phyloP scores from a whole-genome alignment of 192 early-diverging fungal species.

The Coemansia sp. region DNA sequence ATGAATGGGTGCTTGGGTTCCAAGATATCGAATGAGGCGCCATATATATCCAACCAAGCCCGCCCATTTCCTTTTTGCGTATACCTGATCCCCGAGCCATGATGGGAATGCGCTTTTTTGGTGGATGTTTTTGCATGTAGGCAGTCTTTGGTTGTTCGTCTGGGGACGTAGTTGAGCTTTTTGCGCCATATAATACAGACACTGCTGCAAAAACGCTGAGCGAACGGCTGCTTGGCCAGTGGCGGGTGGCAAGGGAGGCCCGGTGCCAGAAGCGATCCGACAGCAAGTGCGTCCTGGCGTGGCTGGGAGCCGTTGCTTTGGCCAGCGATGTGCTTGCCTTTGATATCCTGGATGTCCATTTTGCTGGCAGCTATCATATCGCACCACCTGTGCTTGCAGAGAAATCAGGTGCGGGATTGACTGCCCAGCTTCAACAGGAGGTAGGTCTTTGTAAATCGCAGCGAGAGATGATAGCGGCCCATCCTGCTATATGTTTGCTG shows the following conservation, averaged over 20 bases:
- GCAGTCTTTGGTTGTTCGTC: conserved; percentile 8
- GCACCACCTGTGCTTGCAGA: background rate
- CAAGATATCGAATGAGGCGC: too few species aligned
- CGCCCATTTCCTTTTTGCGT: too few species aligned
- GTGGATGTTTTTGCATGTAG: background rate
- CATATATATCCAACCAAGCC: too few species aligned
- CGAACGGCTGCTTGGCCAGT: background rate
- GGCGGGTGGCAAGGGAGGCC: conserved; percentile 8
- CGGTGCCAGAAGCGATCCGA: background rate
- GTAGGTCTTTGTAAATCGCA: conserved; percentile 9
- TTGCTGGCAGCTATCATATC: conserved; percentile 8
- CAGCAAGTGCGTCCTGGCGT: conserved; percentile 8
- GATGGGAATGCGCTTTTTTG: background rate
- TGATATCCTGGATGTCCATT: conserved; percentile 16
- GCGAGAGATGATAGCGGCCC: too few species aligned
- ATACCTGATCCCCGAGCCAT: too few species aligned
- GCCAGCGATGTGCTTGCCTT: conserved; percentile 16
- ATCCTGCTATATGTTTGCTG: too few species aligned
- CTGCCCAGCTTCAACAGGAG: conserved; percentile 7
- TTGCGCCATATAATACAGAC: background rate
- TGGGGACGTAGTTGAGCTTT: conserved; percentile 5
- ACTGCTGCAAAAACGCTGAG: background rate
- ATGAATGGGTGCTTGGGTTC: too few species aligned
- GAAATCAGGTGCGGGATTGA: conserved; percentile 7
- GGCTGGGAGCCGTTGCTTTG: conserved; percentile 25